phyloP scores from a whole-genome alignment of 2,329 filamentous ascomycete species.

The Aspergillus fischeri region DNA sequence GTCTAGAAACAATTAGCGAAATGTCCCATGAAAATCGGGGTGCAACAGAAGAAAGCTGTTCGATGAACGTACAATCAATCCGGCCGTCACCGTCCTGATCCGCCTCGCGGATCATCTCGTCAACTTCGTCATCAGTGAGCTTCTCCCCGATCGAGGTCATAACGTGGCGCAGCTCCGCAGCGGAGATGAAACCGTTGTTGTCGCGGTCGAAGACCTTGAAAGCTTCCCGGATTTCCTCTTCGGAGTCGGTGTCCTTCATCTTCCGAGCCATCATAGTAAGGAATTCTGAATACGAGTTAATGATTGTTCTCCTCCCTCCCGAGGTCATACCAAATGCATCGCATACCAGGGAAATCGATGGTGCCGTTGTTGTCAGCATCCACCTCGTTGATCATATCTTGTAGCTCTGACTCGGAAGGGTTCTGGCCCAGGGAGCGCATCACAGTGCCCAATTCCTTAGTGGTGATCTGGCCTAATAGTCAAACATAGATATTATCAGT shows the following conservation, averaged over 20 bases:
- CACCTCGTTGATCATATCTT: slow-evolving; percentile 94
- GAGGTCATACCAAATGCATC: background rate
- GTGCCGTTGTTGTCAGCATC: slow-evolving; percentile 91
- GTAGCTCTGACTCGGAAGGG: slow-evolving; percentile 82
- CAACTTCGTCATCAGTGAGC: slow-evolving; percentile 83
- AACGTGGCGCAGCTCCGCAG: slow-evolving; percentile 80
- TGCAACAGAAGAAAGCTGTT: background rate
- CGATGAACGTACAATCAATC: slow-evolving; percentile 69
- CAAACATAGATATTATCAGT: slow-evolving; percentile 8
- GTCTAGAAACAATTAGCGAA: slow-evolving; percentile 51
- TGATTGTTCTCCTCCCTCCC: background rate
- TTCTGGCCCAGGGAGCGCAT: slow-evolving; percentile 90
- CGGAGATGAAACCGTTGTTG: slow-evolving; percentile 89
- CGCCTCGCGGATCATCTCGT: slow-evolving; percentile 90
- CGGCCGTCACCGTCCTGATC: slow-evolving; percentile 85
- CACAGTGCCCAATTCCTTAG: slow-evolving; percentile 83
- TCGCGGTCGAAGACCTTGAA: slow-evolving; percentile 90
- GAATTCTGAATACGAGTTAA: slow-evolving; percentile 59
- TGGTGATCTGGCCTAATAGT: slow-evolving; percentile 75
- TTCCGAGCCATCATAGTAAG: slow-evolving; percentile 92
- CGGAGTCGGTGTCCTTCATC: slow-evolving; percentile 90
- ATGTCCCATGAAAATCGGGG: background rate
- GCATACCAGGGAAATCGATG: slow-evolving; percentile 81
- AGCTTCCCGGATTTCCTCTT: slow-evolving; percentile 84
- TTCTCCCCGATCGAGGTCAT: slow-evolving; percentile 93